Evolutionary conservation across 2,329 filamentous ascomycete genomes (phyloP).

Genomic region (Karstenula rhodostoma): DNA sequence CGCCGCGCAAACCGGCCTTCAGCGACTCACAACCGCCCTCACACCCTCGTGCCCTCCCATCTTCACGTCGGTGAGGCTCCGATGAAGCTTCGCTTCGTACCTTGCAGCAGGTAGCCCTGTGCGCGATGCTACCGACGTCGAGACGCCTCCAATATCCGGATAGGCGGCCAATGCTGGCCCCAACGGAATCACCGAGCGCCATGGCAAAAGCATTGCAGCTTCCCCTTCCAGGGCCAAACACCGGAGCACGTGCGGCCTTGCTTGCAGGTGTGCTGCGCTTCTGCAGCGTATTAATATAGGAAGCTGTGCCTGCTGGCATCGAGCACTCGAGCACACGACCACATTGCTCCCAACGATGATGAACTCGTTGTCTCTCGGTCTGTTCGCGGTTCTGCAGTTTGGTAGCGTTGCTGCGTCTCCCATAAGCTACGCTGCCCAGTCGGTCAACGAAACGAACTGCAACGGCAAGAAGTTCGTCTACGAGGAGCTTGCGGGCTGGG

Average conservation of each 20-base stretch:
- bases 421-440: slow-evolving; percentile 4
- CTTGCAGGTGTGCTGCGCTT: not conserved
- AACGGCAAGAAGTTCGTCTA: slow-evolving; percentile 71
- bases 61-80: not conserved
- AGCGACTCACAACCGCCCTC: slow-evolving; percentile 17
- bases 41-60: slow-evolving; percentile 13
- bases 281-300: slow-evolving; percentile 20
- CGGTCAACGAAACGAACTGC: slow-evolving; percentile 57
- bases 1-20: not conserved
- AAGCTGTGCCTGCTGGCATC: slow-evolving; percentile 1
- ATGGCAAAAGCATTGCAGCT: slow-evolving; percentile 8
- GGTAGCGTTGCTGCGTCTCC: slow-evolving; percentile 28
- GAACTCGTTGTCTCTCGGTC: slow-evolving; percentile 22
- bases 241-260: slow-evolving; percentile 15
- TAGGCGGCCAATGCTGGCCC: slow-evolving; percentile 6
- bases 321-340: slow-evolving; percentile 29
- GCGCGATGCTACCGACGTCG: not conserved
- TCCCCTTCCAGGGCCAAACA: slow-evolving; percentile 13
- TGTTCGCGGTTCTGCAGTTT: slow-evolving; percentile 30
- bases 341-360: slow-evolving; percentile 29
- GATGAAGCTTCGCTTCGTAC: not conserved
- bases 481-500: slow-evolving; percentile 72
- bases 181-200: slow-evolving; percentile 2
- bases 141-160: slow-evolving; percentile 4
- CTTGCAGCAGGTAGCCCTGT: slow-evolving; percentile 8